These are phyloP conservation scores for Tetragonia tetragonoides DNA, from an alignment of 148 eudicot genomes.

Conservation along the genomic window DNA sequence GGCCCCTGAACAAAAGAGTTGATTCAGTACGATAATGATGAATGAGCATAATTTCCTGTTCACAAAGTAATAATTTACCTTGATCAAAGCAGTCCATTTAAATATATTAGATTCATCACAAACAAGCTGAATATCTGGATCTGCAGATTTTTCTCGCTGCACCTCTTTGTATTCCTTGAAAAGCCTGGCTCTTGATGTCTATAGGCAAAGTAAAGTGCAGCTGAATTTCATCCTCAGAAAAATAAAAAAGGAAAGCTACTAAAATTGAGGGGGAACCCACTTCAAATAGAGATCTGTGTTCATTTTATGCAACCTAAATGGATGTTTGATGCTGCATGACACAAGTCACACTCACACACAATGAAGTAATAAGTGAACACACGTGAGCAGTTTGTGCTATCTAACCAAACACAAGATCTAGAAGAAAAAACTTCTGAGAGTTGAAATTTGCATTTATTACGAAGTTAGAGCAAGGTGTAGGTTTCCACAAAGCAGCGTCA, in stretches of 20 bases:
- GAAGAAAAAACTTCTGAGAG: not conserved
- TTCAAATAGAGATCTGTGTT: not conserved
- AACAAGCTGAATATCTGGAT: constrained; percentile 91
- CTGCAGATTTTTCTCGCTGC: constrained; percentile 80
- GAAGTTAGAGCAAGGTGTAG: not conserved
- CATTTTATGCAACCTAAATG: not conserved
- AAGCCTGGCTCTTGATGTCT: constrained; percentile 94
- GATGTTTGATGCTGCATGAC: not conserved
- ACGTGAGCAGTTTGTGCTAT: not conserved
- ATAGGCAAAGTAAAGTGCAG: constrained; percentile 6
- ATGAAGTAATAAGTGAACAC: not conserved
- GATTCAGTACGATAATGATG: not conserved
- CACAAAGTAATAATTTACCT: constrained; percentile 33
- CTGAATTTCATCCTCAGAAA: not conserved
- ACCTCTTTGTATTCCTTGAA: constrained; percentile 97
- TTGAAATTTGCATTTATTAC: not conserved
- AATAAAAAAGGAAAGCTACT: not conserved
- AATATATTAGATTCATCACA: constrained; percentile 50
- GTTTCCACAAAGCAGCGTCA: not conserved
- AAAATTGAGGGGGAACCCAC: not conserved
- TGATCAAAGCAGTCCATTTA: constrained; percentile 69
- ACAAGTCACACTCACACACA: not conserved
- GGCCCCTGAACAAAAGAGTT: constrained; percentile 58
- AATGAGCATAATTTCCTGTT: not conserved
- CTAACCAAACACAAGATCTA: no score